phyloP scores from a whole-genome alignment of 495 filamentous ascomycete genomes.

The Aspergillus coremiiformis region DNA sequence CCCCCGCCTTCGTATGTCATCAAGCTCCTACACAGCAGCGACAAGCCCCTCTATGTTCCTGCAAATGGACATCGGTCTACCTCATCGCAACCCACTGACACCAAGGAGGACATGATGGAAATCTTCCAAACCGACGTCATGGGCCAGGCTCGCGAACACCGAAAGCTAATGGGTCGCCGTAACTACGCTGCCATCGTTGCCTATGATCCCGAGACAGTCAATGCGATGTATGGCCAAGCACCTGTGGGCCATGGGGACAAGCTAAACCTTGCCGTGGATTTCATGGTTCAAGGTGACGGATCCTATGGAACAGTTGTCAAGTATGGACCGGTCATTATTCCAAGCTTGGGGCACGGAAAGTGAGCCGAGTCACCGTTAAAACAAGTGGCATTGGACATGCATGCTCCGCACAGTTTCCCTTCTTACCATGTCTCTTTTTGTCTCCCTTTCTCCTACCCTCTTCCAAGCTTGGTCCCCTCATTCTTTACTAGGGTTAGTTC shows the following conservation, averaged over 20 bases:
- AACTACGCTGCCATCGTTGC: slow-evolving; percentile 94
- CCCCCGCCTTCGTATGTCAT: slow-evolving; percentile 78
- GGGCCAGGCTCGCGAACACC: slow-evolving; percentile 69
- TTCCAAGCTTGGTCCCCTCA: no score
- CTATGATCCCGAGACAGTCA: slow-evolving; percentile 78
- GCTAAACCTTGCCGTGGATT: slow-evolving; percentile 87
- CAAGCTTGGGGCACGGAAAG: slow-evolving; percentile 76
- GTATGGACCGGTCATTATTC: slow-evolving; percentile 94
- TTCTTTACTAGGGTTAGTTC: no score
- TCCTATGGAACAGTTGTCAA: slow-evolving; percentile 74
- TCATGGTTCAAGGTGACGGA: slow-evolving; percentile 92
- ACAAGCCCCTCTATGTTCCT: slow-evolving; percentile 84
- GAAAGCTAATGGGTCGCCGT: slow-evolving; percentile 82
- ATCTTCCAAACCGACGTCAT: slow-evolving; percentile 89
- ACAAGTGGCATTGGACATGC: background rate
- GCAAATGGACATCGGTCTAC: slow-evolving; percentile 77
- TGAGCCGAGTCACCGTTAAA: slow-evolving; percentile 5
- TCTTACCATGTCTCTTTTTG: background rate
- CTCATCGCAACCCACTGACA: slow-evolving; percentile 51
- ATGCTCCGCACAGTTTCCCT: background rate
- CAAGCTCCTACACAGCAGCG: slow-evolving; percentile 79
- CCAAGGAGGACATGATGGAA: slow-evolving; percentile 99
- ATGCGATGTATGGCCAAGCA: slow-evolving; percentile 43
- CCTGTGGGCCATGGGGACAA: slow-evolving; percentile 40
- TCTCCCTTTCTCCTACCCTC: background rate